Evolutionary conservation across 2,329 filamentous ascomycete genomes (phyloP).

Genomic region (Ophiocordyceps camponoti-saundersi): DNA sequence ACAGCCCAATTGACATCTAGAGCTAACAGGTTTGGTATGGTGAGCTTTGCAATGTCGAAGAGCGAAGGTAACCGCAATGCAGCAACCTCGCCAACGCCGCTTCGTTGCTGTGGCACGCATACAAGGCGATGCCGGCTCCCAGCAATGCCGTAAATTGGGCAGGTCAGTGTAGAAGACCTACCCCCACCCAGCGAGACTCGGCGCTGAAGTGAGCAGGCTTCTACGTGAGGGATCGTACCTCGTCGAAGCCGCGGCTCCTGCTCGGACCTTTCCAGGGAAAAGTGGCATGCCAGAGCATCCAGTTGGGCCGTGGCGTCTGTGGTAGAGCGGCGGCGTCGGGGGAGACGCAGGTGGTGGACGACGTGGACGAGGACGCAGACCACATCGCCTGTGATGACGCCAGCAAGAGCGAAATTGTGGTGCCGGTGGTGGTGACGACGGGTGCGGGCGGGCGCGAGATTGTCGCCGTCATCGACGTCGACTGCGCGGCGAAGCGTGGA

Average conservation of each 20-base stretch:
- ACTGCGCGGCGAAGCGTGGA: conserved; percentile 49
- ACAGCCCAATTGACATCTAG: not conserved
- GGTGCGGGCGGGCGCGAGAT: conserved; percentile 23
- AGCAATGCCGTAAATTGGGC: conserved; percentile 62
- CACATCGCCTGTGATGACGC: conserved; percentile 71
- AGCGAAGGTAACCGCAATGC: not conserved
- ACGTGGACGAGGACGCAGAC: conserved; percentile 60
- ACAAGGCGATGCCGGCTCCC: conserved; percentile 52
- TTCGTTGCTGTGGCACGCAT: conserved; percentile 64
- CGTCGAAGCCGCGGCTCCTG: conserved; percentile 38
- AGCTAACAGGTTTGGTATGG: conserved; percentile 6
- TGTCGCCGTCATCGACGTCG: conserved; percentile 64
- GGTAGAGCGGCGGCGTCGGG: conserved; percentile 46
- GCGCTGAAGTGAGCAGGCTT: conserved; percentile 29
- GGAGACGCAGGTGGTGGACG: conserved; percentile 47
- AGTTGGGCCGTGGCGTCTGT: conserved; percentile 59
- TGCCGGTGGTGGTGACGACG: conserved; percentile 41
- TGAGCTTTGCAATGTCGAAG: not conserved
- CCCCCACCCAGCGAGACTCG: not conserved
- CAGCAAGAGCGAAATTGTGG: conserved; percentile 66
- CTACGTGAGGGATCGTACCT: conserved; percentile 45
- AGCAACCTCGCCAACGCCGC: conserved; percentile 66
- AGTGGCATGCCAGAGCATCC: conserved; percentile 63
- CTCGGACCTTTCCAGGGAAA: conserved; percentile 70
- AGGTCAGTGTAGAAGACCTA: conserved; percentile 20